phyloP scores from a whole-genome alignment of 2,329 filamentous ascomycete genomes.

The Fusarium caatingaense region DNA sequence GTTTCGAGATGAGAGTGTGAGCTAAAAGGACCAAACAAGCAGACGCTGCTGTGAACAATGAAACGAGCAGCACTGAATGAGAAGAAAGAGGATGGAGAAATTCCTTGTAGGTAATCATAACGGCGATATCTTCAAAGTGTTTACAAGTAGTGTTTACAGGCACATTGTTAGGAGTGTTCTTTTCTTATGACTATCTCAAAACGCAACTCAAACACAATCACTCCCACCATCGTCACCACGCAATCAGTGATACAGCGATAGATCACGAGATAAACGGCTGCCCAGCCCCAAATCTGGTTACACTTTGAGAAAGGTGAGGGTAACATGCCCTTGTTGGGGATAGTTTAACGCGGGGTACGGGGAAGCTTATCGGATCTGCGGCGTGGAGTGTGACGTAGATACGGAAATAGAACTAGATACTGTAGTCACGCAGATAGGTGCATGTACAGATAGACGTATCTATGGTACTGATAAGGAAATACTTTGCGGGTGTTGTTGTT shows the following conservation, averaged over 20 bases:
- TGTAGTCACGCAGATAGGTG: neutral
- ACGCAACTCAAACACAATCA: neutral
- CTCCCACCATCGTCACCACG: neutral
- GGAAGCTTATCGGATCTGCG: conserved; percentile 32
- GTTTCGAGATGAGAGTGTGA: conserved; percentile 31
- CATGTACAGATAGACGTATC: neutral
- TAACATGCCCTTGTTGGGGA: conserved; percentile 36
- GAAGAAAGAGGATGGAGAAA: neutral
- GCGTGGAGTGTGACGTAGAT: conserved; percentile 16
- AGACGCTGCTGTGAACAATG: conserved; percentile 18
- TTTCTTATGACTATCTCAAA: conserved; percentile 28
- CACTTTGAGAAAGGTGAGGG: conserved; percentile 26
- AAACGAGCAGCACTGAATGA: conserved; percentile 14
- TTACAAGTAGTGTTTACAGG: neutral
- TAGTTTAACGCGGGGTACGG: conserved; percentile 36
- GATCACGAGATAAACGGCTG: conserved; percentile 22
- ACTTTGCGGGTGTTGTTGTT: conserved; percentile 5
- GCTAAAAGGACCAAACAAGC: conserved; percentile 29
- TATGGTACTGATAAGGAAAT: conserved; percentile 18
- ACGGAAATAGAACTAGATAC: neutral
- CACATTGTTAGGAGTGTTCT: conserved; percentile 11
- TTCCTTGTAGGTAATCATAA: conserved; percentile 30
- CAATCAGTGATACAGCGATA: neutral
- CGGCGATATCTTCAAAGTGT: neutral
- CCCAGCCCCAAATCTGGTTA: conserved; percentile 23